These are phyloP conservation scores for Diaporthe nobilis DNA, from an alignment of 2,329 filamentous ascomycete species.

Conservation along the genomic window DNA sequence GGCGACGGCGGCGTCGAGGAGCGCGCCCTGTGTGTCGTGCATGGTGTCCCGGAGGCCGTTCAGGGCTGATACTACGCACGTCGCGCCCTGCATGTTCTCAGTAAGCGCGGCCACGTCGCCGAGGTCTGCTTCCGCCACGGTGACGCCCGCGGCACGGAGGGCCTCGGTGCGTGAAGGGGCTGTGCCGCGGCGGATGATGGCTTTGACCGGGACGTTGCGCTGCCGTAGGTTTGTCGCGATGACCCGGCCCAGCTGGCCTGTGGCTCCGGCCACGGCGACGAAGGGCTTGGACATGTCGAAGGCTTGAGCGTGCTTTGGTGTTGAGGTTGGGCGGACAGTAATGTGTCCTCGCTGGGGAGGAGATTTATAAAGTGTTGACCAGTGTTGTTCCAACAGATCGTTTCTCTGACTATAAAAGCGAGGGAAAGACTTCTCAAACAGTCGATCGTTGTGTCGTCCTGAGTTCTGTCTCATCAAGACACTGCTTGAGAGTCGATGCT, in stretches of 20 bases:
- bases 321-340: background rate
- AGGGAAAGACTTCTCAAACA: background rate
- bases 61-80: constrained; percentile 38
- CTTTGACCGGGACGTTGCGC: constrained; percentile 41
- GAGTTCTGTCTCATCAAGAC: background rate
- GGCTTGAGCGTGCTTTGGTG: background rate
- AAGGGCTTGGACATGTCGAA: constrained; percentile 40
- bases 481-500: background rate
- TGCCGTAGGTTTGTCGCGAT: constrained; percentile 37
- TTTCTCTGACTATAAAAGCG: background rate
- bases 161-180: constrained; percentile 25
- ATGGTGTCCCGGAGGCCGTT: constrained; percentile 42
- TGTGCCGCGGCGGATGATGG: constrained; percentile 42
- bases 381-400: background rate
- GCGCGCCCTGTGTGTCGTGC: constrained; percentile 58
- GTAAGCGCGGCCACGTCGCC: constrained; percentile 39
- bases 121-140: constrained; percentile 38
- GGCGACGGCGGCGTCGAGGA: constrained; percentile 71
- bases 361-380: too few species aligned
- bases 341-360: background rate
- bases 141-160: constrained; percentile 36
- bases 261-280: constrained; percentile 42
- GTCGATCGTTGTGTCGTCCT: background rate
- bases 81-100: constrained; percentile 33
- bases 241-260: constrained; percentile 41